Evolutionary conservation across 768 basidiomycete genomes (phyloP).

Genomic region (Termitomyces bulborhizus): DNA sequence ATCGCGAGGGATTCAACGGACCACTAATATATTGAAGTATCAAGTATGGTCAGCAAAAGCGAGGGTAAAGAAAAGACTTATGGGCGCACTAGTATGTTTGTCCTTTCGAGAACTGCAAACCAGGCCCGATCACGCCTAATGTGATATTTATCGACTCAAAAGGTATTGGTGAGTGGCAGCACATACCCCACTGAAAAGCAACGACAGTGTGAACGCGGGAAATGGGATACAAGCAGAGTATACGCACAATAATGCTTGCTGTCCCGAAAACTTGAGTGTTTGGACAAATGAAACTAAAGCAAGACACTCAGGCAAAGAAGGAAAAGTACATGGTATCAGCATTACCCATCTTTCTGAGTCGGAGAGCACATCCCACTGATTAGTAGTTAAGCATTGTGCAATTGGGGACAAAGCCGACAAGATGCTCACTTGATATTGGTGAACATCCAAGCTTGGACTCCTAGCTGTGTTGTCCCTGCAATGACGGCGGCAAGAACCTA

Average conservation of each 20-base stretch:
- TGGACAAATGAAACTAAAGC: conserved; percentile 42
- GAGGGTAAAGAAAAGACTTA: neutral
- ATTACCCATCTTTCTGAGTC: conserved; percentile 37
- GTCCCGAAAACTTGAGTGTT: conserved; percentile 47
- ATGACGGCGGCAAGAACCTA: conserved; percentile 50
- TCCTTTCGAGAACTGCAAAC: conserved; percentile 44
- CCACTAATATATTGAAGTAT: neutral
- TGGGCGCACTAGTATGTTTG: conserved; percentile 49
- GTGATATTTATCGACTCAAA: neutral
- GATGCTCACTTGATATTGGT: conserved; percentile 33
- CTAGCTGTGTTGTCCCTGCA: conserved; percentile 61
- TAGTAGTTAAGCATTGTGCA: neutral
- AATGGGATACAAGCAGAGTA: neutral
- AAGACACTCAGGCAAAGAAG: neutral
- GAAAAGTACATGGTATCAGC: conserved; percentile 1
- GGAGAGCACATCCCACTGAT: conserved; percentile 40
- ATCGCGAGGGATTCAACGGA: neutral
- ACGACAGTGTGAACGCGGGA: conserved; percentile 4
- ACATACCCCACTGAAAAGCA: conserved; percentile 17
- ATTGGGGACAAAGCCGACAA: neutral
- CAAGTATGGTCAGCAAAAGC: neutral
- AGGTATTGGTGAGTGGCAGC: neutral
- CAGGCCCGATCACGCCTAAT: conserved; percentile 60
- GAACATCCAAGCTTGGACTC: conserved; percentile 64
- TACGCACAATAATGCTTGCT: conserved; percentile 52